Evolutionary conservation across 2,329 filamentous ascomycete genomes (phyloP).

Genomic region (Calonectria hongkongensis): DNA sequence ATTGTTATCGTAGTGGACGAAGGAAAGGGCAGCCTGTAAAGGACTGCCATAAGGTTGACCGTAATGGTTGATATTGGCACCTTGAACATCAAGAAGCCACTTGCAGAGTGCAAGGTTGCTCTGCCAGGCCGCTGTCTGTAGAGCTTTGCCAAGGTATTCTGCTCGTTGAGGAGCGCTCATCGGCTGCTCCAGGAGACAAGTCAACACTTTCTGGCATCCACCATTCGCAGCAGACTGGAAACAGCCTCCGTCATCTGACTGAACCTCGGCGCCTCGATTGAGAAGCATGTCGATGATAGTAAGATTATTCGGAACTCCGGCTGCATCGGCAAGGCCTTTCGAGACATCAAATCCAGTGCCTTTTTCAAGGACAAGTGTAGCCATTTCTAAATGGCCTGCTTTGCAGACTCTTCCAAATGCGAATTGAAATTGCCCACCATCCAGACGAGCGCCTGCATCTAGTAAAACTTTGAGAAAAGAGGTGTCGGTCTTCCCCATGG

Average conservation of each 20-base stretch:
- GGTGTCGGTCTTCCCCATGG: not conserved
- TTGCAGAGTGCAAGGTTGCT: slow-evolving; percentile 10
- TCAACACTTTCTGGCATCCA: slow-evolving; percentile 4
- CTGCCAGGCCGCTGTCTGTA: slow-evolving; percentile 7
- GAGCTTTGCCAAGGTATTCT: not conserved
- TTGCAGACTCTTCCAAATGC: not conserved
- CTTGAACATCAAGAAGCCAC: slow-evolving; percentile 23
- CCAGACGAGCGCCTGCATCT: slow-evolving; percentile 3
- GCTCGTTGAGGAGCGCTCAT: not conserved
- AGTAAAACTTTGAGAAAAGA: not conserved
- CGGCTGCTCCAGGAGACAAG: not conserved
- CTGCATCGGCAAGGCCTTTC: not conserved
- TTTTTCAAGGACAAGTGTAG: not conserved
- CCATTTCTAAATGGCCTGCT: slow-evolving; percentile 10
- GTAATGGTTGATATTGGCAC: slow-evolving; percentile 14
- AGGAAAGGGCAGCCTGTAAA: not conserved
- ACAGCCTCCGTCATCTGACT: not conserved
- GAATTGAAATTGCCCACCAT: not conserved
- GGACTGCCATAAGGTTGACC: slow-evolving; percentile 13
- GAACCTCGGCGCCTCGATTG: not conserved
- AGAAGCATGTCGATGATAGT: slow-evolving; percentile 6
- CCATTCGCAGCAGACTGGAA: not conserved
- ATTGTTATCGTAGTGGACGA: not conserved
- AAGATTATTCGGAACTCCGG: not conserved
- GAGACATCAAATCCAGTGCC: not conserved